These are phyloP conservation scores for Pichia californica DNA, from an alignment of 805 yeast species.

Conservation along the genomic window DNA sequence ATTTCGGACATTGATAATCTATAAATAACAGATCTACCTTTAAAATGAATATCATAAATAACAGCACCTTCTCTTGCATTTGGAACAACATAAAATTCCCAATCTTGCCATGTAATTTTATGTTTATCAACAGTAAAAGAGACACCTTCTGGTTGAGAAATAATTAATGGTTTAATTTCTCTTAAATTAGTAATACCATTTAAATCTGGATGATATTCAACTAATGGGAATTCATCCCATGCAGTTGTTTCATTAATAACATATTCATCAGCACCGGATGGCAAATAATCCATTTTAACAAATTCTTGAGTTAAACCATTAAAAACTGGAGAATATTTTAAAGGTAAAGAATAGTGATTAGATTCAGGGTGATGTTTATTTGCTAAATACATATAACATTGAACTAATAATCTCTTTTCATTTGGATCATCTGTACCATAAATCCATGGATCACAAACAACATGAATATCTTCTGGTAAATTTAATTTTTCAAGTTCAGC, in stretches of 20 bases:
- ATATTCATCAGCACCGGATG: conserved; percentile 66
- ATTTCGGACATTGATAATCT: conserved; percentile 70
- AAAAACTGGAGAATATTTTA: conserved; percentile 68
- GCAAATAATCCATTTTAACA: conserved; percentile 66
- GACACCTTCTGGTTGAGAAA: conserved; percentile 75
- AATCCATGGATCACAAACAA: conserved; percentile 78
- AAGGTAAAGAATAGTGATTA: conserved; percentile 69
- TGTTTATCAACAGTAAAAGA: conserved; percentile 55
- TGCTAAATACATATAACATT: conserved; percentile 68
- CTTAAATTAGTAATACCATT: conserved; percentile 45
- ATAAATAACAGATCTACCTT: conserved; percentile 71
- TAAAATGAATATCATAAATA: conserved; percentile 62
- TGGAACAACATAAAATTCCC: conserved; percentile 70
- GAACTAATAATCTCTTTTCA: conserved; percentile 57
- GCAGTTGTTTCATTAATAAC: conserved; percentile 47
- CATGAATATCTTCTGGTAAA: conserved; percentile 47
- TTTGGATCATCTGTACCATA: conserved; percentile 66
- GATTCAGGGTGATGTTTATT: conserved; percentile 63
- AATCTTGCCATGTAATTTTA: conserved; percentile 72
- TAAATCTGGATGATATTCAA: conserved; percentile 71
- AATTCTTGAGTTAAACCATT: conserved; percentile 54
- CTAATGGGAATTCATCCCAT: conserved; percentile 53
- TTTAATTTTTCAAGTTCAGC: conserved; percentile 65
- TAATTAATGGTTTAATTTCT: conserved; percentile 62
- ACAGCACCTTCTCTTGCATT: conserved; percentile 78